These are phyloP conservation scores for Xerophyta viscosa DNA, from an alignment of 106 monocot species.

Conservation along the genomic window DNA sequence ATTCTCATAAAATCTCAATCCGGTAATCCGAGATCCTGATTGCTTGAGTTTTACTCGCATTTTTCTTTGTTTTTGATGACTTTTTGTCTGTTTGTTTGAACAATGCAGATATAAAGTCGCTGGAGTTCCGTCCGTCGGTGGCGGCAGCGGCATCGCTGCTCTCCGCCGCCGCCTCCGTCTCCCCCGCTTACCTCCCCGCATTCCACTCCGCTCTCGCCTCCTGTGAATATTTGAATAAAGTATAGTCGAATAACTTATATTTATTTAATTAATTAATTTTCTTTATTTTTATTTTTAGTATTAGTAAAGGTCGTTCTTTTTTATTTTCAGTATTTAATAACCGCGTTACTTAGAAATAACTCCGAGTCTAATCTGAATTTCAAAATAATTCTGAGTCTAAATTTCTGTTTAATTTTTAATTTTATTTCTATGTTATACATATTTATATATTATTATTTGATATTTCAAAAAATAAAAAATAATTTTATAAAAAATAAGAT, in stretches of 20 bases:
- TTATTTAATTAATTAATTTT: neutral
- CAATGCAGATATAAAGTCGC: conserved; percentile 47
- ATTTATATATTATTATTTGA: no score
- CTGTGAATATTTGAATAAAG: conserved; percentile 53
- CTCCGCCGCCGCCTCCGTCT: conserved; percentile 52
- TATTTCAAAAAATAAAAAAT: no score
- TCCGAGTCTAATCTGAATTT: no score
- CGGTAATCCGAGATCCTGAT: conserved; percentile 28
- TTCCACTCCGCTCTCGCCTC: conserved; percentile 41
- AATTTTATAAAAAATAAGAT: no score
- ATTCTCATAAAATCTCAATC: conserved; percentile 51
- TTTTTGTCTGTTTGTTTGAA: neutral
- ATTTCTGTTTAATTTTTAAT: neutral
- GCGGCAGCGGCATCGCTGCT: conserved; percentile 75
- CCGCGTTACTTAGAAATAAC: no score
- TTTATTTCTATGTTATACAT: no score
- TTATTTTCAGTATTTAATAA: no score
- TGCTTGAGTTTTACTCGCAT: neutral
- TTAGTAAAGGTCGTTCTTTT: neutral
- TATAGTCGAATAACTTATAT: neutral
- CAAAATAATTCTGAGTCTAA: no score
- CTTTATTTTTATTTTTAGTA: neutral
- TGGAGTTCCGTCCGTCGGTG: conserved; percentile 70
- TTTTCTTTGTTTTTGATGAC: neutral
- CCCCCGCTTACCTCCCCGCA: conserved; percentile 35